Conservation (phyloP, 139 green algal genomes). For the Nannochloris sp. region DNA sequence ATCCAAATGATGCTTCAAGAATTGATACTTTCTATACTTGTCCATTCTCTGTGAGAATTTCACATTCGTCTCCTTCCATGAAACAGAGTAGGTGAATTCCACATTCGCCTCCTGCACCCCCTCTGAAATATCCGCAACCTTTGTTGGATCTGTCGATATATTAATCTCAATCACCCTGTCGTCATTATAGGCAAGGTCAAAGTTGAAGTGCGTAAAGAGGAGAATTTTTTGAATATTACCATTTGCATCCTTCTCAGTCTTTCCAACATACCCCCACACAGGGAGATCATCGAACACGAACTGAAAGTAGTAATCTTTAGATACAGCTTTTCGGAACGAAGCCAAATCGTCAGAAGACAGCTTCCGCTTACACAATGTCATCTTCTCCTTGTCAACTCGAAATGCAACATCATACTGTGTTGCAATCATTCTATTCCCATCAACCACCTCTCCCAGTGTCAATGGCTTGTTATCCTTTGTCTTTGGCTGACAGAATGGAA, state of each 20-base stretch:
- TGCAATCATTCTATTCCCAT: conserved; percentile 63
- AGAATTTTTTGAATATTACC: conserved; percentile 33
- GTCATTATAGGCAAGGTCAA: conserved; percentile 81
- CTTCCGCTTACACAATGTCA: conserved; percentile 70
- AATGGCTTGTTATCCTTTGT: conserved; percentile 72
- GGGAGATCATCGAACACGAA: conserved; percentile 53
- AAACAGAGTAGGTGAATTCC: conserved; percentile 78
- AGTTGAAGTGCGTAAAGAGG: conserved; percentile 94
- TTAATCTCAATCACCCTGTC: conserved; percentile 79
- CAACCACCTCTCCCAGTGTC: conserved; percentile 64
- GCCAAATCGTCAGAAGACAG: conserved; percentile 70
- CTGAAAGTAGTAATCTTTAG: conserved; percentile 24
- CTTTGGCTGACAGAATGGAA: conserved; percentile 83
- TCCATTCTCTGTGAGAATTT: conserved; percentile 78
- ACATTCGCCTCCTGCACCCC: conserved; percentile 21
- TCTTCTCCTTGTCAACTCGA: conserved; percentile 63
- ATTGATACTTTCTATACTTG: conserved; percentile 79
- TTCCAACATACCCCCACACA: conserved; percentile 94
- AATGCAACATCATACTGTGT: conserved; percentile 80
- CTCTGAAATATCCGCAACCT: conserved; percentile 14
- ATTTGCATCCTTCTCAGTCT: background rate
- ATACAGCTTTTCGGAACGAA: conserved; percentile 66
- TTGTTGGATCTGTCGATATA: conserved; percentile 13
- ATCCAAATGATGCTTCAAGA: conserved; percentile 86
- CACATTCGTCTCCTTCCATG: conserved; percentile 65